A percentile compares a stretch with the other conserved stretches of the same genome.
Conservation (phyloP, 2,329 filamentous ascomycete genomes). For the Ceratocystis smalleyi region DNA sequence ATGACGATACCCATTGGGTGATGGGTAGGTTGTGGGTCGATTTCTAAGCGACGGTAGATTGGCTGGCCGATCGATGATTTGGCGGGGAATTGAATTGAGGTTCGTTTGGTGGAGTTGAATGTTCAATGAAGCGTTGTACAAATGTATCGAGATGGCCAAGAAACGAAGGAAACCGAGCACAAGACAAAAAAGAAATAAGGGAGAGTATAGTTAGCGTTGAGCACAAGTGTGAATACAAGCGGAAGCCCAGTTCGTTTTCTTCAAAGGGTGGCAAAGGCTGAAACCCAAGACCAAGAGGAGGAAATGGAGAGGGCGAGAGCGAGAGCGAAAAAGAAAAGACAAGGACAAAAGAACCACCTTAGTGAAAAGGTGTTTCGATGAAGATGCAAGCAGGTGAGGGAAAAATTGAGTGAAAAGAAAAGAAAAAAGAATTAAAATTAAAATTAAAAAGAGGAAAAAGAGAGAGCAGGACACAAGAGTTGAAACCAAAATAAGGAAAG, state of each 20-base stretch:
- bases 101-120: background rate
- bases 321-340: background rate
- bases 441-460: background rate
- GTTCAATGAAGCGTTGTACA: background rate
- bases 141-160: background rate
- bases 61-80: background rate
- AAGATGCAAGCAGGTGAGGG: background rate
- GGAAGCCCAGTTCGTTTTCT: background rate
- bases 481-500: background rate
- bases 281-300: background rate
- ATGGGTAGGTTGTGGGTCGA: background rate
- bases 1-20: background rate
- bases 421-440: background rate
- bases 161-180: background rate
- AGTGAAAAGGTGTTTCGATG: background rate
- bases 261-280: background rate
- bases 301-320: no score
- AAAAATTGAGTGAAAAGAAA: background rate
- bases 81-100: background rate
- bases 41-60: background rate
- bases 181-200: background rate
- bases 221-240: background rate
- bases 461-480: background rate
- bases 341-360: background rate
- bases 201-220: background rate